These are phyloP conservation scores for Auriscalpium microsporum DNA, from an alignment of 768 basidiomycete genomes.

Conservation along the genomic window DNA sequence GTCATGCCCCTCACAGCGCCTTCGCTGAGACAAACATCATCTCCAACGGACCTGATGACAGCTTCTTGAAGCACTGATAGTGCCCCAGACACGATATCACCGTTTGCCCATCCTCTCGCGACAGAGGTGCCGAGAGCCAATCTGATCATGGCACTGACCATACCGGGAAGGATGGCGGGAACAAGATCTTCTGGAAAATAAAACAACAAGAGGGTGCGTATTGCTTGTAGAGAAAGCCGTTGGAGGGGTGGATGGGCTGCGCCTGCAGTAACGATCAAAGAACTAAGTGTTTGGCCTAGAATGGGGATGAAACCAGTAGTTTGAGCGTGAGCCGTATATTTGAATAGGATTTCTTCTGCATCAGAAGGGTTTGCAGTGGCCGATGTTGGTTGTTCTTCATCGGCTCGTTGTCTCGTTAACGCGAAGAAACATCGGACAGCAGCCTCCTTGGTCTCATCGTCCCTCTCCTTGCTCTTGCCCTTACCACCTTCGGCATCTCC, in stretches of 20 bases:
- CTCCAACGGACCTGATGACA: conserved; percentile 54
- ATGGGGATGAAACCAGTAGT: conserved; percentile 57
- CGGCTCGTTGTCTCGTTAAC: conserved; percentile 47
- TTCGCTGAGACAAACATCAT: conserved; percentile 55
- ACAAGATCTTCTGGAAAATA: conserved; percentile 45
- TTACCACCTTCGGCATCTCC: conserved; percentile 52
- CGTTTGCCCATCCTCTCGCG: conserved; percentile 63
- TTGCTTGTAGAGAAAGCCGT: conserved; percentile 47
- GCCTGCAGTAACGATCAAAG: conserved; percentile 50
- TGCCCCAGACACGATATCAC: conserved; percentile 52
- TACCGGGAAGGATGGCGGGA: conserved; percentile 76
- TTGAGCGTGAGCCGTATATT: conserved; percentile 32
- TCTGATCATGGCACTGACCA: conserved; percentile 70
- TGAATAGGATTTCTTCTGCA: conserved; percentile 27
- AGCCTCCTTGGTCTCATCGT: conserved; percentile 78
- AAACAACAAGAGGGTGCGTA: conserved; percentile 41
- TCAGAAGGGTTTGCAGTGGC: conserved; percentile 1
- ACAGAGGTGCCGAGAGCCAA: conserved; percentile 48
- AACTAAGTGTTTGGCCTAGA: conserved; percentile 75
- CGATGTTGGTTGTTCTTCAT: conserved; percentile 30
- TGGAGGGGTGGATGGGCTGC: conserved; percentile 59
- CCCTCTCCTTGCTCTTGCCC: conserved; percentile 57
- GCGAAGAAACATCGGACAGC: conserved; percentile 58
- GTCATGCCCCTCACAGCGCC: conserved; percentile 48
- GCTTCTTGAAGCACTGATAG: conserved; percentile 47